Conservation (phyloP, 306 rosid genomes). For the Dryas drummondii region DNA sequence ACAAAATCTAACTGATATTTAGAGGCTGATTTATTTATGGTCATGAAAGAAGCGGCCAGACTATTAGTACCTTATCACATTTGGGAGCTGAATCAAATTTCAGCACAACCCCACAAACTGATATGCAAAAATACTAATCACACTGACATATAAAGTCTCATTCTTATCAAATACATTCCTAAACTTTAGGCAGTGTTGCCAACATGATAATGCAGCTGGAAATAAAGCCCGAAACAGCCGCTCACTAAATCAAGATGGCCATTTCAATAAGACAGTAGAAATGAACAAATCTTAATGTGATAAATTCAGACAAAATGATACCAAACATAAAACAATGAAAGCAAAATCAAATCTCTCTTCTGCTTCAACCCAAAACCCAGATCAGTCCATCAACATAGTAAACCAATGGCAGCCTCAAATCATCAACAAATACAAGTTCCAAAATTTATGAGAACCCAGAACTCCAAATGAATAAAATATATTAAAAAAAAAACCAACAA, state of each 20-base stretch:
- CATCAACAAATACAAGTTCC: constrained; percentile 2
- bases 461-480: constrained; percentile 19
- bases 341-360: constrained; percentile 16
- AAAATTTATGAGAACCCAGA: constrained; percentile 8
- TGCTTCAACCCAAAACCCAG: constrained; percentile 39
- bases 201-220: constrained; percentile 1
- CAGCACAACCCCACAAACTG: background rate
- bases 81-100: background rate
- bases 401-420: constrained; percentile 22
- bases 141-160: background rate
- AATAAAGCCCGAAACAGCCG: constrained; percentile 23
- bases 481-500: background rate
- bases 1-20: background rate
- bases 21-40: background rate
- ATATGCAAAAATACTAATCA: background rate
- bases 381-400: constrained; percentile 34
- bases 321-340: constrained; percentile 26
- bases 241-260: constrained; percentile 20
- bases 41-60: background rate
- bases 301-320: constrained; percentile 20
- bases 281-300: constrained; percentile 24
- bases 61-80: background rate
- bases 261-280: constrained; percentile 17
- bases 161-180: background rate
- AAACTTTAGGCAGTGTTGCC: background rate